Evolutionary conservation across 495 filamentous ascomycete species (phyloP), one percentile per base, ranked within the genome.

Genomic region (Xylaria sp.): DNA sequence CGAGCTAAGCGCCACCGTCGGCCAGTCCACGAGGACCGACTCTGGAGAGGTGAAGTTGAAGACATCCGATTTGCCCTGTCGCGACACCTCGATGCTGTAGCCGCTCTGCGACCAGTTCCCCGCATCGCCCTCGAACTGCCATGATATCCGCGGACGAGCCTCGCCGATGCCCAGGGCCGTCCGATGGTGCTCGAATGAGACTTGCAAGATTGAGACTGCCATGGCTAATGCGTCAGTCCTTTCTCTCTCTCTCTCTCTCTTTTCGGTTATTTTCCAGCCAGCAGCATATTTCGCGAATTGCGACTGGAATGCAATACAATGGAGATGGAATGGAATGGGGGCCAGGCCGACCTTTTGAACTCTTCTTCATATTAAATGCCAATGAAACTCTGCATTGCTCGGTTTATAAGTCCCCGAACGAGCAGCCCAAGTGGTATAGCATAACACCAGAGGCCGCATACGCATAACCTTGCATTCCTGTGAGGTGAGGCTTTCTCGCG

Each of bases 1-100:
- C 17, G 85, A 84, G 5, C 73, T 55, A 9, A 88, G 74, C 3
- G 82, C 79, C 1, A 78, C 71, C 0, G 80, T 80, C 17, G 85
- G 86, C 86, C 86, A 88, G n/a, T 83, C 85, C 0, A 88, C 81
- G 1, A 86, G 81, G 15, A 85, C 74, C 0, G 86, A 88, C 1
- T 80, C 72, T 1, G 73, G 66, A 2, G 78, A 77, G 44, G 75
- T 74, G 55, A 72, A 68, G 14, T 77, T 67, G 37, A 74, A 80
- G 48, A 77, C 40, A 31, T 76, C 73, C 33, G 67, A 44, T 6
- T 72, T 53, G 1, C 46, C 65, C 15, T 73, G 37, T 17, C 70
- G 69, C 1, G 73, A 71, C 15, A 80, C 44, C 37, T 75, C 76
- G 35, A 80, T 55, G 31, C 65, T 73, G n/a, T 80, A 80, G 33